Percentiles rank a stretch among this genome's conserved stretches.
Evolutionary conservation across 2,329 filamentous ascomycete species (phyloP).

Genomic region (Penicillium freii): DNA sequence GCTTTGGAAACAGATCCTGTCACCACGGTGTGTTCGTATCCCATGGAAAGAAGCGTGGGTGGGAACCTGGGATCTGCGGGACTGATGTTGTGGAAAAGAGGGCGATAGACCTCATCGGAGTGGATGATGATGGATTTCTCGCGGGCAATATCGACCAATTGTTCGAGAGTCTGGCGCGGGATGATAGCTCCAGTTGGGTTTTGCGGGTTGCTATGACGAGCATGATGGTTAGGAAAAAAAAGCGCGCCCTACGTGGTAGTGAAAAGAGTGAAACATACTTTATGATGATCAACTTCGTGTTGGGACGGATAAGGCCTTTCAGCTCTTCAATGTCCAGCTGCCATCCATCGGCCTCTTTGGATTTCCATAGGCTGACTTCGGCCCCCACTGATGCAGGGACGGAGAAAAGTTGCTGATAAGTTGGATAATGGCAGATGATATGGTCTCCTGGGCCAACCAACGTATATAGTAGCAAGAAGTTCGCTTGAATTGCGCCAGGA

Average conservation of each 20-base stretch:
- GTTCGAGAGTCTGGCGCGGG: conserved; percentile 58
- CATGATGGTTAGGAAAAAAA: background rate
- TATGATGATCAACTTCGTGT: conserved; percentile 59
- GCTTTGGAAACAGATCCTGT: conserved; percentile 85
- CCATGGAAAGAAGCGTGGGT: conserved; percentile 68
- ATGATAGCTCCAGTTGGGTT: conserved; percentile 66
- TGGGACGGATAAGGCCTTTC: conserved; percentile 55
- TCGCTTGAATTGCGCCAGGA: conserved; percentile 78
- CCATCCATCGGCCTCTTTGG: conserved; percentile 64
- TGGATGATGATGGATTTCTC: conserved; percentile 65
- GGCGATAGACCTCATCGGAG: conserved; percentile 79
- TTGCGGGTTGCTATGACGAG: conserved; percentile 64
- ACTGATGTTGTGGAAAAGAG: conserved; percentile 70
- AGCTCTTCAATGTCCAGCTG: conserved; percentile 66
- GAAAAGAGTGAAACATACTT: conserved; percentile 42
- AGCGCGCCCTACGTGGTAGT: too few relatives aligned
- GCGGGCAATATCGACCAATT: conserved; percentile 63
- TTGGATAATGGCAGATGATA: conserved; percentile 81
- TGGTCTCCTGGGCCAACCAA: conserved; percentile 75
- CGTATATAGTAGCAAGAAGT: conserved; percentile 72
- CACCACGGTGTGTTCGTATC: conserved; percentile 67
- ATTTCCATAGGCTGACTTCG: conserved; percentile 73
- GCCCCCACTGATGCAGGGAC: conserved; percentile 73
- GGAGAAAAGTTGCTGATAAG: conserved; percentile 79
- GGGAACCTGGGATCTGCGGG: conserved; percentile 56